Percentiles rank a stretch among this genome's conserved stretches.
These are phyloP conservation scores for Daedalea quercina DNA, from an alignment of 768 basidiomycete genomes.

Conservation along the genomic window DNA sequence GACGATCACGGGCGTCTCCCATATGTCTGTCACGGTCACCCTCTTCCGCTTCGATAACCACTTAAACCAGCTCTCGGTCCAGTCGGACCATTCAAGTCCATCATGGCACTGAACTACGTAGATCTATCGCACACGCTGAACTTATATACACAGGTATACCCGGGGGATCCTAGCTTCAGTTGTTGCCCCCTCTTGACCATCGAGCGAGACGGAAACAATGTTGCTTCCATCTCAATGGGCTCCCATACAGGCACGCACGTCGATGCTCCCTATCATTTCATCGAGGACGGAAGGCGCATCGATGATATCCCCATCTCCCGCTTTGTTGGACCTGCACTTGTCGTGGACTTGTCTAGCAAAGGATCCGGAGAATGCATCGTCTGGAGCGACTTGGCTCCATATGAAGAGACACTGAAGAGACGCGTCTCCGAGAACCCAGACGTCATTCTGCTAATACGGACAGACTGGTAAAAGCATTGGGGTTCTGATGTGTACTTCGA, in stretches of 20 bases:
- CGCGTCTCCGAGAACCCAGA: slow-evolving; percentile 17
- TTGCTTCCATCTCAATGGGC: slow-evolving; percentile 45
- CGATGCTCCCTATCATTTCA: slow-evolving; percentile 72
- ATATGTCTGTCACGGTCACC: no score
- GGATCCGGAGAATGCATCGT: slow-evolving; percentile 8
- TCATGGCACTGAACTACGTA: slow-evolving; percentile 22
- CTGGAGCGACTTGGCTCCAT: slow-evolving; percentile 16
- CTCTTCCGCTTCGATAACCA: no score
- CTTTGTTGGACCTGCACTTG: slow-evolving; percentile 41
- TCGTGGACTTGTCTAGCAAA: slow-evolving; percentile 40
- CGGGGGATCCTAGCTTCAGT: slow-evolving; percentile 48
- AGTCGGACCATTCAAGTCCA: no score
- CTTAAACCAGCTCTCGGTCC: no score
- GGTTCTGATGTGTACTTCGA: slow-evolving; percentile 46
- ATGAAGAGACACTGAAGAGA: slow-evolving; percentile 27
- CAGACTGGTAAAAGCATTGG: slow-evolving; percentile 51
- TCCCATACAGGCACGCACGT: slow-evolving; percentile 77
- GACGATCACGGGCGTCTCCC: no score
- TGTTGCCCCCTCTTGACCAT: slow-evolving; percentile 35
- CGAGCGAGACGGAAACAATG: slow-evolving; percentile 39
- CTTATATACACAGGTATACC: slow-evolving; percentile 40
- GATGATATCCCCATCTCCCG: slow-evolving; percentile 47
- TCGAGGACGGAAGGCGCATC: slow-evolving; percentile 46
- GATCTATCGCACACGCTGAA: slow-evolving; percentile 51
- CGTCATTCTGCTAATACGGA: slow-evolving; percentile 49